phyloP scores from a whole-genome alignment of 352 stramenopile genomes.

The Globisporangium megalacanthum region DNA sequence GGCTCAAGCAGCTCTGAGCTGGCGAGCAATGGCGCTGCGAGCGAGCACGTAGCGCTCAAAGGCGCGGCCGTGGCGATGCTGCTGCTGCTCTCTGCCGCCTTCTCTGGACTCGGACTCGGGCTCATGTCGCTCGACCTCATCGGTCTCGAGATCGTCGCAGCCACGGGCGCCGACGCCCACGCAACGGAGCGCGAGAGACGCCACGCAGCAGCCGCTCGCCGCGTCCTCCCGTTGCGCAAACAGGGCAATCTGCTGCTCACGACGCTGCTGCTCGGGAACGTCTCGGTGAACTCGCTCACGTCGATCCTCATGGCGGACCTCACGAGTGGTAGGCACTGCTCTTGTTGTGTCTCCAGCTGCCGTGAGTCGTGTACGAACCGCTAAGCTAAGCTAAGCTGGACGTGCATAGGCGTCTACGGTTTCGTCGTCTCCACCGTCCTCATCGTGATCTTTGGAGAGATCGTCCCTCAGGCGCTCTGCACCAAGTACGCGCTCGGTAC shows the following conservation, averaged over 20 bases:
- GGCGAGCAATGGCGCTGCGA: slow-evolving; percentile 8
- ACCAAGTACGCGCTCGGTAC: slow-evolving; percentile 52
- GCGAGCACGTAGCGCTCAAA: slow-evolving; percentile 30
- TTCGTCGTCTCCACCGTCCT: slow-evolving; percentile 91
- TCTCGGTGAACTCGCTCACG: slow-evolving; percentile 94
- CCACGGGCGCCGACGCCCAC: slow-evolving; percentile 80
- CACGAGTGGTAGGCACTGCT: slow-evolving; percentile 28
- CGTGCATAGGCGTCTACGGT: slow-evolving; percentile 38
- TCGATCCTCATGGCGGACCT: slow-evolving; percentile 93
- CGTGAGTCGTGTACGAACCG: too few species aligned
- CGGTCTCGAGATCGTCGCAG: slow-evolving; percentile 95
- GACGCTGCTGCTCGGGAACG: slow-evolving; percentile 94
- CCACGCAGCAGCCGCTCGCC: slow-evolving; percentile 52
- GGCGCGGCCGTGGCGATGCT: slow-evolving; percentile 49
- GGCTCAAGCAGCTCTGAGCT: neutral
- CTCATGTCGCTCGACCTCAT: slow-evolving; percentile 97
- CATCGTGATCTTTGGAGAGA: slow-evolving; percentile 95
- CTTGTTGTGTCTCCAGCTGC: neutral
- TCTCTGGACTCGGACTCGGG: slow-evolving; percentile 93
- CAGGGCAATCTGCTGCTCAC: slow-evolving; percentile 96
- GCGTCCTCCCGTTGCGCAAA: slow-evolving; percentile 88
- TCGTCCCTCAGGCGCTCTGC: slow-evolving; percentile 87
- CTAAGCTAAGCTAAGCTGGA: too few species aligned
- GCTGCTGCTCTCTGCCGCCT: slow-evolving; percentile 86
- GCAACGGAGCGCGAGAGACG: slow-evolving; percentile 59